Percentiles rank a stretch among this genome's conserved stretches.
These are phyloP conservation scores for Syzygium syzygioides DNA, from an alignment of 441 rosid genomes.

Conservation along the genomic window DNA sequence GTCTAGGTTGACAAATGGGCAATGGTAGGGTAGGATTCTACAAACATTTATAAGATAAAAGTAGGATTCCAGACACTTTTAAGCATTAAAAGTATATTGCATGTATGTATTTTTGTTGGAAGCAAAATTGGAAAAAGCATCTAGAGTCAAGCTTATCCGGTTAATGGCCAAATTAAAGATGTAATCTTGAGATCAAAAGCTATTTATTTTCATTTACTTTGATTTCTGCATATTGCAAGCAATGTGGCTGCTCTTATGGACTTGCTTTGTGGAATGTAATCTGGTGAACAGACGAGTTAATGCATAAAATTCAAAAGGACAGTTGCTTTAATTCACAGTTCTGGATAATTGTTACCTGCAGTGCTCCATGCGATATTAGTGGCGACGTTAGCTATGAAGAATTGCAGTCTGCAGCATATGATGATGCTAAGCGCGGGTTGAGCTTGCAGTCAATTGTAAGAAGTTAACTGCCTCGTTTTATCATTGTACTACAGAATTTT, in stretches of 20 bases:
- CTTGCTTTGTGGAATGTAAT: background rate
- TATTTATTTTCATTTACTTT: background rate
- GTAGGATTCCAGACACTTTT: background rate
- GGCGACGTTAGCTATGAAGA: slow-evolving; percentile 88
- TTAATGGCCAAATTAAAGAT: background rate
- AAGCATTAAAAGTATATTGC: background rate
- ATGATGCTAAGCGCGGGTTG: slow-evolving; percentile 67
- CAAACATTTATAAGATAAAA: background rate
- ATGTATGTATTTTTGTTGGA: background rate
- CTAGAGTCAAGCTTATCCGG: background rate
- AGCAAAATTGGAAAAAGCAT: background rate
- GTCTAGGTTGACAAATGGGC: background rate
- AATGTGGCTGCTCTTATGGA: background rate
- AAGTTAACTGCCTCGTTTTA: background rate
- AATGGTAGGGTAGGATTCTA: background rate
- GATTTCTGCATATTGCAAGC: background rate
- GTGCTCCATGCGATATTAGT: slow-evolving; percentile 64
- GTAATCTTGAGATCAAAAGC: background rate
- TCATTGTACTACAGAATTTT: background rate
- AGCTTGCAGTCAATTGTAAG: slow-evolving; percentile 87
- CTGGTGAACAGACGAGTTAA: background rate
- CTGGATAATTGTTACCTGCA: slow-evolving; percentile 18
- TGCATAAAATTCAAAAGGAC: background rate
- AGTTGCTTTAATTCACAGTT: background rate
- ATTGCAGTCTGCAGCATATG: slow-evolving; percentile 73